phyloP scores from a whole-genome alignment of 129 eudicot species.

The Helianthus annuus region DNA sequence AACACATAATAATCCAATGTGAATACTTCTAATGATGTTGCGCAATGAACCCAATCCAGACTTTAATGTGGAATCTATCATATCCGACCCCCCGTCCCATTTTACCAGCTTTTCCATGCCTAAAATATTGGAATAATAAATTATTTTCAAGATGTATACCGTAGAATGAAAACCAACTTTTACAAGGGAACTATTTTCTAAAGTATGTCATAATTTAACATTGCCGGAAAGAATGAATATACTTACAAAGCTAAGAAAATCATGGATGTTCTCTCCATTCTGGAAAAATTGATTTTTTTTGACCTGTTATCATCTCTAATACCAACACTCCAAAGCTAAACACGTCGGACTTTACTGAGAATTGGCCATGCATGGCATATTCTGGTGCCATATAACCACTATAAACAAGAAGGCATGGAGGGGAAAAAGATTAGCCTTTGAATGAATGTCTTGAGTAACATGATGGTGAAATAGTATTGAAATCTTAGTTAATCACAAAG shows the following conservation, averaged over 20 bases:
- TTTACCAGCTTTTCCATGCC: constrained; percentile 1
- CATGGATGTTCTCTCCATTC: background rate
- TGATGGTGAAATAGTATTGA: no score
- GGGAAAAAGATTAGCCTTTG: background rate
- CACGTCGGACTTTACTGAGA: constrained; percentile 33
- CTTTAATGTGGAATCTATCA: constrained; percentile 4
- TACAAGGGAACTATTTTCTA: no score
- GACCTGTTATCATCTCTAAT: constrained; percentile 21
- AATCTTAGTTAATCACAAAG: background rate
- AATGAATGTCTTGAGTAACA: no score
- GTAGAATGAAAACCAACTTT: no score
- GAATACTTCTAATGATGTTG: background rate
- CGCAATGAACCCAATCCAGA: background rate
- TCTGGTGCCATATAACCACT: background rate
- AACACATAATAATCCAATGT: background rate
- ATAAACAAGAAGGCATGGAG: background rate
- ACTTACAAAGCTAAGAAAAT: constrained; percentile 10
- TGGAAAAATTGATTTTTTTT: background rate
- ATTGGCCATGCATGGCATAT: background rate
- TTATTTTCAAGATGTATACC: no score
- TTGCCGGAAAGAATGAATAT: background rate
- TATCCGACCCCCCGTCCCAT: background rate
- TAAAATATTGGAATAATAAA: background rate
- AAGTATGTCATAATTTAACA: background rate
- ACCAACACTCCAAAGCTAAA: constrained; percentile 35